Conservation (phyloP, 805 yeast genomes). For the Kodamaea restingae region DNA sequence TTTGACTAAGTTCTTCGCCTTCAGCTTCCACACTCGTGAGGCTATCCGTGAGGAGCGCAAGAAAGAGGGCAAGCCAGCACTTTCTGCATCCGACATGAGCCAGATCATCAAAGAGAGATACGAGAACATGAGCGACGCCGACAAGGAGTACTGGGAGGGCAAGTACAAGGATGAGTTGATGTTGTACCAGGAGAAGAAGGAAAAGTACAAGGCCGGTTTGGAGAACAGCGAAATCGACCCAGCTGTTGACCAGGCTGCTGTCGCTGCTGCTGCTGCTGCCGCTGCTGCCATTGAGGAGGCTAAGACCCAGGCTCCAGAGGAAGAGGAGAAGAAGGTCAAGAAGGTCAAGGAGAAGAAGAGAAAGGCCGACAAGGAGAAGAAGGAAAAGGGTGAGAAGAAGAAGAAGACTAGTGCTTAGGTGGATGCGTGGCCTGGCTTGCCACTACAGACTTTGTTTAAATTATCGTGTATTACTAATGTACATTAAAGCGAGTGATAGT, state of each 20-base stretch:
- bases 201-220: slow-evolving; percentile 30
- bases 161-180: slow-evolving; percentile 47
- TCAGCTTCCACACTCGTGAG: slow-evolving; percentile 70
- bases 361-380: slow-evolving; percentile 12
- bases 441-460: background rate
- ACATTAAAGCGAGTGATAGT: background rate
- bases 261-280: slow-evolving; percentile 12
- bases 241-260: slow-evolving; percentile 12
- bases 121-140: slow-evolving; percentile 62
- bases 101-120: slow-evolving; percentile 75
- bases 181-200: slow-evolving; percentile 29
- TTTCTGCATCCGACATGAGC: slow-evolving; percentile 74
- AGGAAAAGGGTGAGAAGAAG: slow-evolving; percentile 16
- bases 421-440: background rate
- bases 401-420: slow-evolving; percentile 10
- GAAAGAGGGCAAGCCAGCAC: slow-evolving; percentile 51
- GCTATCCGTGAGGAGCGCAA: slow-evolving; percentile 65
- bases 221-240: slow-evolving; percentile 16
- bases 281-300: slow-evolving; percentile 1
- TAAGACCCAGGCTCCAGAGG: slow-evolving; percentile 4
- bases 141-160: slow-evolving; percentile 67
- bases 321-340: slow-evolving; percentile 14
- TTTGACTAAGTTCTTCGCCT: slow-evolving; percentile 76
- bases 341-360: slow-evolving; percentile 13
- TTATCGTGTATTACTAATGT: slow-evolving; percentile 2